Evolutionary conservation across 805 yeast species (phyloP), one percentile per base, ranked within the genome.

Genomic region (Scheffersomyces stipitis): DNA sequence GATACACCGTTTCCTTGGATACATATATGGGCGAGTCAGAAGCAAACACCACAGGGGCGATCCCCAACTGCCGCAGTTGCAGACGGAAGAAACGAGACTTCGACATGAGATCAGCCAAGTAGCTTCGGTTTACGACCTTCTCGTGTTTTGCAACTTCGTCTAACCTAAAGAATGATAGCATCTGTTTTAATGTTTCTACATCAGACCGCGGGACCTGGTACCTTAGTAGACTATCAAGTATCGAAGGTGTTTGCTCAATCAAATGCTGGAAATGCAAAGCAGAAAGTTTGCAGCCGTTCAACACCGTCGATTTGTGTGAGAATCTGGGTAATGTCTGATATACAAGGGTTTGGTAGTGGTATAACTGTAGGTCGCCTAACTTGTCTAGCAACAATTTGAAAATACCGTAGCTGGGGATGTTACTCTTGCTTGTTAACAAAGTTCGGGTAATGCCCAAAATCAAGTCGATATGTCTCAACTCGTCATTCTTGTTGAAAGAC

Each of bases 201-300:
- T 64, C 51, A 2, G 49, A 41, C 3, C 56, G 45, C 3, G 31
- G 18, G 8, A 49, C 44, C 26, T 60, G 58, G 41, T 58, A 64
- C 8, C 41, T 35, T 7, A 66, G 37, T 13, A 69, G 46, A 5
- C 57, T 45, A 3, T 33, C 38, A 15, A 69, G 32, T n/a, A 66
- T 44, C 9, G 51, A 47, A 0, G 73, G 71, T 15, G 55, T 50
- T 26, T 46, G 33, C 36, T 62, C 59, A 5, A 69, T 47, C 3
- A 57, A 31, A 7, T 46, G 48, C 12, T 45, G 41, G 34, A 57
- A 60, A 27, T 60, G 62, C 30, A 42, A 37, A 1, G 51, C 44
- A n/a, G 50, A 41, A 3, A 49, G 38, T 10, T 30, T 38, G 12
- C 38, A 15, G 4, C 26, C 31, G 26, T 38, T 35, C 31, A 61